These are phyloP conservation scores for Eudorina sp. DNA, from an alignment of 139 green algal genomes.

Conservation along the genomic window DNA sequence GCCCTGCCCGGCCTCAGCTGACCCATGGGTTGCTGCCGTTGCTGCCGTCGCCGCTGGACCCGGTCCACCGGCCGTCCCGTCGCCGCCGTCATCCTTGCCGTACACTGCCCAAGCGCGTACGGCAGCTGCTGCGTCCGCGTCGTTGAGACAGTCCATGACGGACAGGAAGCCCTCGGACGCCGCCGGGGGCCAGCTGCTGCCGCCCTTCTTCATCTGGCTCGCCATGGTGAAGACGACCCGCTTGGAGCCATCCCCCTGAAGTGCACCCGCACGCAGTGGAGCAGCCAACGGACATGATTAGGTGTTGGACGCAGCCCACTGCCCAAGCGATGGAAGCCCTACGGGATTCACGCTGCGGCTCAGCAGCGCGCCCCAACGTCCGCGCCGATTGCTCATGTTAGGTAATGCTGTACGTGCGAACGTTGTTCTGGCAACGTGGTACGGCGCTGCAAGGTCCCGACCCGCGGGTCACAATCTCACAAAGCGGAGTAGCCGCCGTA, in stretches of 20 bases:
- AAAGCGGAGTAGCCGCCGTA: too few relatives aligned
- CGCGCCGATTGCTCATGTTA: too few relatives aligned
- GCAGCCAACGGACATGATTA: too few relatives aligned
- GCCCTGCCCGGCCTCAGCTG: not conserved
- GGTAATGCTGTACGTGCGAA: too few relatives aligned
- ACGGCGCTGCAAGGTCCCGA: too few relatives aligned
- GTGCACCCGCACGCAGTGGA: too few relatives aligned
- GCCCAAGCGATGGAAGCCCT: too few relatives aligned
- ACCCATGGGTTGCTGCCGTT: not conserved
- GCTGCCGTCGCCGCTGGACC: not conserved
- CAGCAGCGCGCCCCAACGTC: too few relatives aligned
- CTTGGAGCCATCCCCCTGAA: constrained; percentile 19
- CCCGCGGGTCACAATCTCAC: too few relatives aligned
- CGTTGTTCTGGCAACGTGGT: too few relatives aligned
- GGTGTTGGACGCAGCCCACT: too few relatives aligned
- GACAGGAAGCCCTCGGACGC: constrained; percentile 65
- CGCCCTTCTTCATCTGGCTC: constrained; percentile 4
- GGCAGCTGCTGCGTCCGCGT: constrained; percentile 19
- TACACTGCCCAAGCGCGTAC: constrained; percentile 43
- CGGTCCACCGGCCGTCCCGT: not conserved
- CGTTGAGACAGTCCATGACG: constrained; percentile 60
- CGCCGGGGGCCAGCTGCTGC: constrained; percentile 48
- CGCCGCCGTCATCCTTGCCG: not conserved
- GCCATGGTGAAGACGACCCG: constrained; percentile 52
- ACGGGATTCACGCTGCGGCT: too few relatives aligned